Percentiles rank a stretch among this genome's conserved stretches.
These are phyloP conservation scores for Auxenochlorella pyrenoidosa DNA, from an alignment of 139 green algal species.

Conservation along the genomic window DNA sequence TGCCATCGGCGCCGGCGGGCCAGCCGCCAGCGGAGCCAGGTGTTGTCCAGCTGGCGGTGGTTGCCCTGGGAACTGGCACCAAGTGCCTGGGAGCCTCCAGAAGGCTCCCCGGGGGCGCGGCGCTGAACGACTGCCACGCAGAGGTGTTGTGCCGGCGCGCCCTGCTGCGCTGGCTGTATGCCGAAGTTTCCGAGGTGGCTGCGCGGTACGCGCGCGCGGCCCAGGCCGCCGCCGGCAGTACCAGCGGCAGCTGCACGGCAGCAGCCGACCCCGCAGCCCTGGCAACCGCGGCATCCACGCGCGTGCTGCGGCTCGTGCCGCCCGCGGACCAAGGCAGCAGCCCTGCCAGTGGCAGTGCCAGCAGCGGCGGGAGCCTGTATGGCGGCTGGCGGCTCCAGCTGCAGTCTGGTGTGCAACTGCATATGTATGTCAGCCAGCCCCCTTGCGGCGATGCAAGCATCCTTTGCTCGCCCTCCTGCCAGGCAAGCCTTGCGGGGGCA, in stretches of 20 bases:
- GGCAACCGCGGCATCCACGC: neutral
- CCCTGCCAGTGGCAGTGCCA: neutral
- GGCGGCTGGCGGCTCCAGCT: slow-evolving; percentile 50
- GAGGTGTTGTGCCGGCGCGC: slow-evolving; percentile 77
- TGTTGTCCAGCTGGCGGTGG: slow-evolving; percentile 34
- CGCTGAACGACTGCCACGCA: slow-evolving; percentile 85
- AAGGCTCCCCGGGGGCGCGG: slow-evolving; percentile 21
- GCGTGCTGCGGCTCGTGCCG: slow-evolving; percentile 15
- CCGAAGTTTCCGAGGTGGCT: slow-evolving; percentile 47
- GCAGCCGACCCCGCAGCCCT: neutral
- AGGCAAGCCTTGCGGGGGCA: neutral
- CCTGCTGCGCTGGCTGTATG: slow-evolving; percentile 75
- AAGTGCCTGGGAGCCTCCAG: slow-evolving; percentile 75
- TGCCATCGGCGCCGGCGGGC: too few relatives aligned
- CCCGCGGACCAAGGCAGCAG: neutral
- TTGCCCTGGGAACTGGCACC: slow-evolving; percentile 83
- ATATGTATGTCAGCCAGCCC: slow-evolving; percentile 84
- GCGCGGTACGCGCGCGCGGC: neutral
- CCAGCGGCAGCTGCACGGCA: neutral
- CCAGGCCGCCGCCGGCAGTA: neutral
- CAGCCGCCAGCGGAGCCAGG: too few relatives aligned
- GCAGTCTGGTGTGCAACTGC: slow-evolving; percentile 61
- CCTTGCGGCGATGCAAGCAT: slow-evolving; percentile 91
- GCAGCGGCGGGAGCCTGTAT: neutral
- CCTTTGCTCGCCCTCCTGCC: slow-evolving; percentile 13